Evolutionary conservation across 176 grass and related monocot species (phyloP).

Genomic region (Avena eriantha): DNA sequence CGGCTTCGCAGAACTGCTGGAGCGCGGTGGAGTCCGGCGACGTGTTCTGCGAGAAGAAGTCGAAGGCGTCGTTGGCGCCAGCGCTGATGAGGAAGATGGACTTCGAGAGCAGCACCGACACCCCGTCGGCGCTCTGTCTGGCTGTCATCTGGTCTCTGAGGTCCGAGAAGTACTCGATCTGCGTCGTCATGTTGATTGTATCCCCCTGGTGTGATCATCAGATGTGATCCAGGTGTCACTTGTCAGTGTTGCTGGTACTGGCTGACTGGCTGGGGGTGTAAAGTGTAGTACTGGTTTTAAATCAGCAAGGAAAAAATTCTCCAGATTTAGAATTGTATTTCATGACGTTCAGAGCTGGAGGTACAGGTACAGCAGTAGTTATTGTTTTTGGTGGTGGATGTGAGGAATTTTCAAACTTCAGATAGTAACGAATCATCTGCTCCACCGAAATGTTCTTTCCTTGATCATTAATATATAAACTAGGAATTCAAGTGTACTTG

Average conservation of each 20-base stretch:
- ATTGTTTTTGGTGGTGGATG: not conserved
- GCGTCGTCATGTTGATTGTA: slow-evolving; percentile 66
- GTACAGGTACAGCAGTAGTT: slow-evolving; percentile 3
- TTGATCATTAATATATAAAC: not conserved
- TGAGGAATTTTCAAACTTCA: not conserved
- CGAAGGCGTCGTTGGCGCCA: slow-evolving; percentile 61
- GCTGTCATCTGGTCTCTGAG: slow-evolving; percentile 53
- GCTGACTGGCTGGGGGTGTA: not conserved
- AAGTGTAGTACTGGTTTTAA: not conserved
- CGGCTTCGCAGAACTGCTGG: slow-evolving; percentile 50
- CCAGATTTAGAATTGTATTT: not conserved
- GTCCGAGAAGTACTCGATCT: slow-evolving; percentile 66
- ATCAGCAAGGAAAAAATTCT: not conserved
- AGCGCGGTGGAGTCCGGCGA: slow-evolving; percentile 41
- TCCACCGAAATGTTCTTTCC: slow-evolving; percentile 8
- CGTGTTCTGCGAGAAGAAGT: slow-evolving; percentile 53
- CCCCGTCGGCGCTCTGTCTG: not conserved
- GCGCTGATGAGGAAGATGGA: slow-evolving; percentile 75
- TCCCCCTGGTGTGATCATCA: slow-evolving; percentile 48
- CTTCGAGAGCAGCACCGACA: slow-evolving; percentile 42
- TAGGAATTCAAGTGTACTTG: not conserved
- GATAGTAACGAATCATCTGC: slow-evolving; percentile 15
- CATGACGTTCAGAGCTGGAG: slow-evolving; percentile 14
- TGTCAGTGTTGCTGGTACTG: slow-evolving; percentile 26
- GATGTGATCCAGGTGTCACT: not conserved